phyloP scores from a whole-genome alignment of 805 yeast species.

The Zygosaccharomyces pseudorouxii region DNA sequence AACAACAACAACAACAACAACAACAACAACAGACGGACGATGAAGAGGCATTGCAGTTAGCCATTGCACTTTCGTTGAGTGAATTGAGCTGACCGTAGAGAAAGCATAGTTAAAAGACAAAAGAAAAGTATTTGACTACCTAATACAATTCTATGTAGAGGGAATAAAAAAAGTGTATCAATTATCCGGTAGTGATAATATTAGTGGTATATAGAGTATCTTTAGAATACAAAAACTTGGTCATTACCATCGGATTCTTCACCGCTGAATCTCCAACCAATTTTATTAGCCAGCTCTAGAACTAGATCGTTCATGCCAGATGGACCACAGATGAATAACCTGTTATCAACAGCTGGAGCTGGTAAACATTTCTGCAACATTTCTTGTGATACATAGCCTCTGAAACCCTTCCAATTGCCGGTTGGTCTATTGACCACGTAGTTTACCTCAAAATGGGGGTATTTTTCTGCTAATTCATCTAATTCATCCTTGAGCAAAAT shows the following conservation, averaged over 20 bases:
- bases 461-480: constrained; percentile 60
- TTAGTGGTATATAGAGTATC: neutral
- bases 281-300: constrained; percentile 46
- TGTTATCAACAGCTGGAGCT: constrained; percentile 41
- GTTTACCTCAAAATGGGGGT: constrained; percentile 57
- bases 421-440: constrained; percentile 55
- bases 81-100: constrained; percentile 18
- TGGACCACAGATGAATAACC: constrained; percentile 72
- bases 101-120: neutral
- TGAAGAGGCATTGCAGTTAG: constrained; percentile 33
- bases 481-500: constrained; percentile 67
- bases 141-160: neutral
- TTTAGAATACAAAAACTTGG: constrained; percentile 54
- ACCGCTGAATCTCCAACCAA: constrained; percentile 53
- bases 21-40: constrained; percentile 5
- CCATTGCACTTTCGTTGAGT: constrained; percentile 33
- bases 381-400: constrained; percentile 58
- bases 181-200: neutral
- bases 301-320: constrained; percentile 57
- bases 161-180: neutral
- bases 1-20: neutral
- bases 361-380: constrained; percentile 54
- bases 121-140: neutral
- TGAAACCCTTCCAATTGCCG: constrained; percentile 49
- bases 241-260: constrained; percentile 46